Evolutionary conservation across 768 basidiomycete species (phyloP), one percentile per base, ranked within the genome.

Genomic region (Suillus fuscotomentosus): DNA sequence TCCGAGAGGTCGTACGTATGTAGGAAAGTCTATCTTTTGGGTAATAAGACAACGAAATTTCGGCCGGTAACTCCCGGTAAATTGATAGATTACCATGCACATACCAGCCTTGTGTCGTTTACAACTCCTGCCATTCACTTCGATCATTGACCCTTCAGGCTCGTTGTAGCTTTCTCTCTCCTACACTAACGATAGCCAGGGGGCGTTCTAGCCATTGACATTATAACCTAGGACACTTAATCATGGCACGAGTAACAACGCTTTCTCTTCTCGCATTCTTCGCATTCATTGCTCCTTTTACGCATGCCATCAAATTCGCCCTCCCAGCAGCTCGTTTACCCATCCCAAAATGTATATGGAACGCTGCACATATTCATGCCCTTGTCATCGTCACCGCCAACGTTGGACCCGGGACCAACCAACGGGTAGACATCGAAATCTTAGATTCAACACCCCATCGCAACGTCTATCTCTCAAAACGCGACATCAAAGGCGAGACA

Each of bases 331-430:
- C 83, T 66, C 86, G 87, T 66, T 86, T 89, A 69, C 95, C 97
- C 0, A 78, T 82, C 34, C 72, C 84, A 68, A 95, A 94, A 78
- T 98, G 97, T 78, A 89, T 99, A 63, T 99, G 97, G 97, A 97
- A 99, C 74, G 81, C 90, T 27, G 97, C 89, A 10, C 92, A 95
- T 71, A 78, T 83, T 7, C 88, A 94, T 70, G 85, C 93, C 7
- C 89, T 99, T 42, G 94, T 98, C 73, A 94, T 99, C 70, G 95
- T 97, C 69, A 98, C 97, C 0, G 95, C 97, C 51, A 97, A 97
- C 73, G 90, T 97, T 38, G 88, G 89, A 0, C 83, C 89, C 0
- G 91, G 90, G 0, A 77, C 78, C 0, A 82, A 84, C 69, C 95
- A 97, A 77, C 86, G 95, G 24, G 83, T 96, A 42, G 97, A 99